Evolutionary conservation across 176 grass and related monocot species (phyloP), one percentile per base, ranked within the genome.

Genomic region (Melocanna baccifera): DNA sequence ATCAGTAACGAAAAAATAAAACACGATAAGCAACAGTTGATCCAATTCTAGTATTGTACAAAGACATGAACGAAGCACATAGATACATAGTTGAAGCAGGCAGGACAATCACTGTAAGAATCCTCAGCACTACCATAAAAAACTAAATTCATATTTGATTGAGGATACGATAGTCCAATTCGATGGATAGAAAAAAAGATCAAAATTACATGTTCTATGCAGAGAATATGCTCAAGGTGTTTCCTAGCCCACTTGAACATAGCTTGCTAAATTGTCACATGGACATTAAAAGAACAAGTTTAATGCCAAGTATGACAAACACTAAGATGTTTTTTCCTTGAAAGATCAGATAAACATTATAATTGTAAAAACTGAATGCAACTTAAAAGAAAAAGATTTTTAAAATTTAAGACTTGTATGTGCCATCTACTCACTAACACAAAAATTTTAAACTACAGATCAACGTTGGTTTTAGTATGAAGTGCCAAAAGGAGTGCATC

Each of bases 41-140:
- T 75, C 10, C 58, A 47, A 66, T 66, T 79, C 6, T 65, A 79
- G 40, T 48, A 87, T 46, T 73, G 45, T 23, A 78, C 57, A 56
- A 55, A 76, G 25, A 65, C 81, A 41, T 5, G 25, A 69, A 26
- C n/a, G 15, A 18, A 62, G 42, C 22, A 73, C 53, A 61, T 26
- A 40, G 11, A 18, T 39, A 71, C 4, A 59, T 52, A 45, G 23
- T 70, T 23, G 32, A 85, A 76, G 62, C 29, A 39, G 65, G 34
- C 45, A 67, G n/a, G 47, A 57, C 18, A 76, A 4, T 11, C 36
- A 45, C 34, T 29, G n/a, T 53, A 67, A 36, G 11, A 68, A 79
- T 56, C 47, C 12, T 46, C 48, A 78, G 45, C 57, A 78, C 26
- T 20, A 81, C 22, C 46, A 67, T 47, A 79, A 16, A 16, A 43